These are phyloP conservation scores for Carpinus fangiana DNA, from an alignment of 306 rosid species.

Conservation along the genomic window DNA sequence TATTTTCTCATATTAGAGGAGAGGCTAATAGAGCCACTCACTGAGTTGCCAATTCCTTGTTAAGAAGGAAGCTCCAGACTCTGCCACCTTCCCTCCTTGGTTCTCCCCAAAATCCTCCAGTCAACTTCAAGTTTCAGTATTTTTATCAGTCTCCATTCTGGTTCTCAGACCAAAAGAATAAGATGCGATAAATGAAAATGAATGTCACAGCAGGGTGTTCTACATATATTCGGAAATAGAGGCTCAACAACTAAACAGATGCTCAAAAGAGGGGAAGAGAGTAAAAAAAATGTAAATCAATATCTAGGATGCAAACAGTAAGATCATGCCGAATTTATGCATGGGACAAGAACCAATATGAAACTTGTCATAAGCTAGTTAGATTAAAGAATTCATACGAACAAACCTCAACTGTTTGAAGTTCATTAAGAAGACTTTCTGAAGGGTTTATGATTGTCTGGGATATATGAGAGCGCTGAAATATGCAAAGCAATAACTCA, in stretches of 20 bases:
- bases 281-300: not conserved
- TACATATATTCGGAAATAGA: not conserved
- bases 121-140: conserved; percentile 14
- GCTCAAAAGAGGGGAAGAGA: not conserved
- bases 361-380: conserved; percentile 7
- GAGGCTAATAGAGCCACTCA: not conserved
- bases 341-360: conserved; percentile 1
- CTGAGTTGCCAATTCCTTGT: not conserved
- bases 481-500: conserved; percentile 25
- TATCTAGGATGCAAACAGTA: not conserved
- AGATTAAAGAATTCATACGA: conserved; percentile 16
- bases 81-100: conserved; percentile 4
- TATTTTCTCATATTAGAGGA: not conserved
- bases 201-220: not conserved
- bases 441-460: conserved; percentile 92
- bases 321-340: not conserved
- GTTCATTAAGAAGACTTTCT: conserved; percentile 93
- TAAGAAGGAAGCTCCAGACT: conserved; percentile 12
- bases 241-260: not conserved
- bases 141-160: conserved; percentile 13
- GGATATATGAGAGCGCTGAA: conserved; percentile 87
- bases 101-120: not conserved
- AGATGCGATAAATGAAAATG: not conserved
- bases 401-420: conserved; percentile 91
- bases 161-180: not conserved